phyloP scores from a whole-genome alignment of 192 early-diverging fungal species.

The Linnemannia schmuckeri region DNA sequence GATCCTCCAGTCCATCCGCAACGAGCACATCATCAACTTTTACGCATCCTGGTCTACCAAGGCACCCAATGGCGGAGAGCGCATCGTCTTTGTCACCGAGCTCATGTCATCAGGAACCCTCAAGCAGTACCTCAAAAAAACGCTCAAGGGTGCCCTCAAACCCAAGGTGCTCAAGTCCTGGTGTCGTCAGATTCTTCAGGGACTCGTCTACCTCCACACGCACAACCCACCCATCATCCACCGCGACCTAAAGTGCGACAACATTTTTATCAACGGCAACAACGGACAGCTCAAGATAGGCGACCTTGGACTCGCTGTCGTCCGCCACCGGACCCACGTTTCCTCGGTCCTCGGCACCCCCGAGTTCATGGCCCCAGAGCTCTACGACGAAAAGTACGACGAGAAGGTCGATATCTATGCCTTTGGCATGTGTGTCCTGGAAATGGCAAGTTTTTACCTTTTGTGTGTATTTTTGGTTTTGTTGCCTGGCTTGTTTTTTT shows the following conservation, averaged over 20 bases:
- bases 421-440: slow-evolving; percentile 86
- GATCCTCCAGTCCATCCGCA: slow-evolving; percentile 82
- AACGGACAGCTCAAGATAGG: slow-evolving; percentile 92
- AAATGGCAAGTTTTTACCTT: slow-evolving; percentile 58
- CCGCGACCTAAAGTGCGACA: slow-evolving; percentile 79
- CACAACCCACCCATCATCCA: slow-evolving; percentile 89
- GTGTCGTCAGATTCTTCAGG: slow-evolving; percentile 85
- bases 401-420: slow-evolving; percentile 93
- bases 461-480: slow-evolving; percentile 1
- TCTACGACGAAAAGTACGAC: slow-evolving; percentile 90
- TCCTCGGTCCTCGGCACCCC: slow-evolving; percentile 84
- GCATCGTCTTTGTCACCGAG: slow-evolving; percentile 90
- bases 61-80: slow-evolving; percentile 67
- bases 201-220: slow-evolving; percentile 84
- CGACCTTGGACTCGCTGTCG: slow-evolving; percentile 82
- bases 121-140: slow-evolving; percentile 81
- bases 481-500: not conserved
- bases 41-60: slow-evolving; percentile 76
- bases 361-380: slow-evolving; percentile 93
- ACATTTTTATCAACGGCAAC: slow-evolving; percentile 92
- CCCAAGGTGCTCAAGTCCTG: slow-evolving; percentile 84
- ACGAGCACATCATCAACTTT: slow-evolving; percentile 88
- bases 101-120: slow-evolving; percentile 91
- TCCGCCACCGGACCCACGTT: slow-evolving; percentile 73
- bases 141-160: slow-evolving; percentile 73